Conservation (phyloP, 2,329 filamentous ascomycete genomes). For the Chrysosporium keratinophilum region DNA sequence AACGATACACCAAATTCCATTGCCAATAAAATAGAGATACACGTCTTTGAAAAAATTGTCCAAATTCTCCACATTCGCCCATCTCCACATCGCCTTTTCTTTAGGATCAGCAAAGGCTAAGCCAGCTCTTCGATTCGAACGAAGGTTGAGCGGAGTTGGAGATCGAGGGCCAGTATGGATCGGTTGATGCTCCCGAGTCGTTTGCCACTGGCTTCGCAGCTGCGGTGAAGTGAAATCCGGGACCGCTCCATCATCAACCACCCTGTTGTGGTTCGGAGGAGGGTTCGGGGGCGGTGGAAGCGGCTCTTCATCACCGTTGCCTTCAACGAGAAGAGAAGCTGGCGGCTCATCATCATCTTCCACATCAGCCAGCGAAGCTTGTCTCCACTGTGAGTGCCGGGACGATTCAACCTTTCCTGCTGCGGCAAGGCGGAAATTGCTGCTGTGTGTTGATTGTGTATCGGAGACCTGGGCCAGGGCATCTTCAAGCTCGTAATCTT, state of each 20-base stretch:
- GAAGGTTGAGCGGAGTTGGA: slow-evolving; percentile 1
- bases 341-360: slow-evolving; percentile 43
- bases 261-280: slow-evolving; percentile 19
- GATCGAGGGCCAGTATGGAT: slow-evolving; percentile 17
- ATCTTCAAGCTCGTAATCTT: slow-evolving; percentile 48
- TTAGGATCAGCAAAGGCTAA: slow-evolving; percentile 46
- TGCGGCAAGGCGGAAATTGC: slow-evolving; percentile 10
- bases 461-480: slow-evolving; percentile 43
- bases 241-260: slow-evolving; percentile 16
- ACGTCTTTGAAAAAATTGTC: slow-evolving; percentile 79
- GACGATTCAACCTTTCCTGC: neutral
- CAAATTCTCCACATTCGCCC: slow-evolving; percentile 82
- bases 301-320: slow-evolving; percentile 31
- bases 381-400: slow-evolving; percentile 23
- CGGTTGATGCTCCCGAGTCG: slow-evolving; percentile 37
- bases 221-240: slow-evolving; percentile 30
- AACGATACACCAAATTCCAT: slow-evolving; percentile 76
- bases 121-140: slow-evolving; percentile 15
- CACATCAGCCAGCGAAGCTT: slow-evolving; percentile 21
- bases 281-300: slow-evolving; percentile 33
- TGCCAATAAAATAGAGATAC: slow-evolving; percentile 74
- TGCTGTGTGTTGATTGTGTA: slow-evolving; percentile 40
- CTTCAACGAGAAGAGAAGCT: slow-evolving; percentile 52
- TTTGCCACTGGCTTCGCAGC: slow-evolving; percentile 41
- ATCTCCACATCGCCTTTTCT: slow-evolving; percentile 80